Conservation (phyloP, 768 basidiomycete genomes). For the Mycena leptocephala region DNA sequence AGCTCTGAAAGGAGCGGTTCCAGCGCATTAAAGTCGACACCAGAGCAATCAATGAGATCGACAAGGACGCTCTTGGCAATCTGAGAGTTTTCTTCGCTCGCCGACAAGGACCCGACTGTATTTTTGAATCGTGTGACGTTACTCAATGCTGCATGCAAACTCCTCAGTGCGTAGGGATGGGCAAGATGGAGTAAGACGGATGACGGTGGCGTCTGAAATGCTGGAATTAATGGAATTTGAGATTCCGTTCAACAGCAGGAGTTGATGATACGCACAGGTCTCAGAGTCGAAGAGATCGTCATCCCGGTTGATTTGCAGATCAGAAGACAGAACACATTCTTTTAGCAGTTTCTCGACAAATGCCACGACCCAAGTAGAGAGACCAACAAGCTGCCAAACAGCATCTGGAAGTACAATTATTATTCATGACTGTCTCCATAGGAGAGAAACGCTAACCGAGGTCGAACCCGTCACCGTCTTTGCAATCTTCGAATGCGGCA, state of each 20-base stretch:
- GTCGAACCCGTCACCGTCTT: slow-evolving; percentile 74
- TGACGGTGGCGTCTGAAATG: slow-evolving; percentile 35
- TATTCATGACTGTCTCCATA: neutral
- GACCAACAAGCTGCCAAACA: slow-evolving; percentile 79
- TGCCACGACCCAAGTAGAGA: slow-evolving; percentile 74
- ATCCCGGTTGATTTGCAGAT: slow-evolving; percentile 39
- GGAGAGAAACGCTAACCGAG: slow-evolving; percentile 61
- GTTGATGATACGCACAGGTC: slow-evolving; percentile 37
- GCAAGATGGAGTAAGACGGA: slow-evolving; percentile 71
- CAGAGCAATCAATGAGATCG: slow-evolving; percentile 77
- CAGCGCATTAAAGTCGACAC: slow-evolving; percentile 72
- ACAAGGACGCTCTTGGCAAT: slow-evolving; percentile 76
- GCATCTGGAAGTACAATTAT: slow-evolving; percentile 62
- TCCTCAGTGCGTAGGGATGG: slow-evolving; percentile 75
- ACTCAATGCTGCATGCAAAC: slow-evolving; percentile 63
- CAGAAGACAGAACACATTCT: slow-evolving; percentile 57
- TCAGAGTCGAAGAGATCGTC: slow-evolving; percentile 40
- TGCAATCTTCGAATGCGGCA: slow-evolving; percentile 78
- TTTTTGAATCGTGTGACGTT: slow-evolving; percentile 75
- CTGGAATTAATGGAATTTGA: neutral
- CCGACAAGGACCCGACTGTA: slow-evolving; percentile 66
- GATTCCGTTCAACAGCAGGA: neutral
- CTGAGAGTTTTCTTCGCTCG: slow-evolving; percentile 74
- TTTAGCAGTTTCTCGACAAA: slow-evolving; percentile 78
- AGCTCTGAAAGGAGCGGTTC: slow-evolving; percentile 62